Evolutionary conservation across 1,139 yeast species (phyloP).

Genomic region (Candida mesenterica): DNA sequence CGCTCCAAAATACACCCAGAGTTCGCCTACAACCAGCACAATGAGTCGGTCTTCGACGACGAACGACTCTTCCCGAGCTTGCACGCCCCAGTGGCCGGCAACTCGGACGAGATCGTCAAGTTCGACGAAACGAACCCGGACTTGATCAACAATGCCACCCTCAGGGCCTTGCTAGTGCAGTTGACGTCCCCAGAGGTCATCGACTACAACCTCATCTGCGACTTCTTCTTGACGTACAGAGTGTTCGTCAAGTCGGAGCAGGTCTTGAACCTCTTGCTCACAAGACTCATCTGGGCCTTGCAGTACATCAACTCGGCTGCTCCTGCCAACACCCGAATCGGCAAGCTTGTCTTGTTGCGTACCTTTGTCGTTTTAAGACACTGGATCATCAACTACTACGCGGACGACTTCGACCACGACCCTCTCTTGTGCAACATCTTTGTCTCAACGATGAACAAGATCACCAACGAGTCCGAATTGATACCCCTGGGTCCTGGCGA

Average conservation of each 20-base stretch:
- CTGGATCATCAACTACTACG: slow-evolving; percentile 79
- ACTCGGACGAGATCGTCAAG: slow-evolving; percentile 25
- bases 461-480: slow-evolving; percentile 35
- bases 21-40: slow-evolving; percentile 36
- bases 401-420: slow-evolving; percentile 62
- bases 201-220: slow-evolving; percentile 76
- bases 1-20: slow-evolving; percentile 18
- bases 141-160: slow-evolving; percentile 39
- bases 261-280: slow-evolving; percentile 58
- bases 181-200: slow-evolving; percentile 77
- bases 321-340: slow-evolving; percentile 44
- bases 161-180: slow-evolving; percentile 63
- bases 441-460: slow-evolving; percentile 47
- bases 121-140: slow-evolving; percentile 37
- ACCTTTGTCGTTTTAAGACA: slow-evolving; percentile 86
- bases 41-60: slow-evolving; percentile 45
- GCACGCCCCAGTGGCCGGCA: slow-evolving; percentile 15
- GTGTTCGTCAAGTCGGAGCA: slow-evolving; percentile 59
- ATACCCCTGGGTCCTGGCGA: slow-evolving; percentile 11
- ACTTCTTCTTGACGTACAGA: slow-evolving; percentile 82
- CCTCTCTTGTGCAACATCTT: slow-evolving; percentile 46
- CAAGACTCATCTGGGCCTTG: slow-evolving; percentile 74
- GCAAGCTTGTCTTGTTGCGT: slow-evolving; percentile 72
- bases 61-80: slow-evolving; percentile 34
- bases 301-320: slow-evolving; percentile 37